These are phyloP conservation scores for Anthracocystis setariae DNA, from an alignment of 1,284 basidiomycete species.

Conservation along the genomic window DNA sequence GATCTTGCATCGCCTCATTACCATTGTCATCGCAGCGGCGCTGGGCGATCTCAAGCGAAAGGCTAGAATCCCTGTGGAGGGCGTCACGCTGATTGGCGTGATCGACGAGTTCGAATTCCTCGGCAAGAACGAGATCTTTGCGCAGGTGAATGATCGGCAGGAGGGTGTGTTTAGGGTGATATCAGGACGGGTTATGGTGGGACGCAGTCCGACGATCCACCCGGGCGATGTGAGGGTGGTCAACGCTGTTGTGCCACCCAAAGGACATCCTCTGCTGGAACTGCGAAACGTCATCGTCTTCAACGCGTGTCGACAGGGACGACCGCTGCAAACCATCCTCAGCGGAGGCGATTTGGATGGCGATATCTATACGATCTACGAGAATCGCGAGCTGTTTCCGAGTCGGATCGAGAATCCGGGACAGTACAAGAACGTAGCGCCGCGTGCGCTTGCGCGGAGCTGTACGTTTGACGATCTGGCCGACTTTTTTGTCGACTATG, in stretches of 20 bases:
- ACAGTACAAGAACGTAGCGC: slow-evolving; percentile 72
- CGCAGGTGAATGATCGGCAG: slow-evolving; percentile 17
- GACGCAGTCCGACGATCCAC: slow-evolving; percentile 45
- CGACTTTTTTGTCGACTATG: slow-evolving; percentile 77
- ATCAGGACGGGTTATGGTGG: slow-evolving; percentile 43
- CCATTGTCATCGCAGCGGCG: slow-evolving; percentile 29
- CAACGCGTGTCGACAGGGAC: slow-evolving; percentile 13
- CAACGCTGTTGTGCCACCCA: slow-evolving; percentile 34
- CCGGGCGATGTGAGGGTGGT: slow-evolving; percentile 48
- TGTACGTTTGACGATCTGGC: slow-evolving; percentile 76
- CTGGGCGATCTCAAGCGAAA: slow-evolving; percentile 40
- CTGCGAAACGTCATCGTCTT: slow-evolving; percentile 50
- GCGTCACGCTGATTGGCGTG: slow-evolving; percentile 33
- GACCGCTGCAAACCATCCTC: slow-evolving; percentile 46
- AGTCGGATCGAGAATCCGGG: slow-evolving; percentile 71
- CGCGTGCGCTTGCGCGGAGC: slow-evolving; percentile 71
- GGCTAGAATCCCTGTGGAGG: slow-evolving; percentile 26
- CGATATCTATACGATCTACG: slow-evolving; percentile 70
- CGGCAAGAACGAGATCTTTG: slow-evolving; percentile 40
- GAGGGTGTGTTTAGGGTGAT: slow-evolving; percentile 15
- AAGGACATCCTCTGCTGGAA: slow-evolving; percentile 29
- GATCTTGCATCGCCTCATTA: slow-evolving; percentile 25
- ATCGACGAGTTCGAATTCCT: slow-evolving; percentile 42
- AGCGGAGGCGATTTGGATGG: slow-evolving; percentile 49
- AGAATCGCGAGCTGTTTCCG: slow-evolving; percentile 71